Conservation (phyloP, 805 yeast genomes). For the Hanseniaspora singularis region DNA sequence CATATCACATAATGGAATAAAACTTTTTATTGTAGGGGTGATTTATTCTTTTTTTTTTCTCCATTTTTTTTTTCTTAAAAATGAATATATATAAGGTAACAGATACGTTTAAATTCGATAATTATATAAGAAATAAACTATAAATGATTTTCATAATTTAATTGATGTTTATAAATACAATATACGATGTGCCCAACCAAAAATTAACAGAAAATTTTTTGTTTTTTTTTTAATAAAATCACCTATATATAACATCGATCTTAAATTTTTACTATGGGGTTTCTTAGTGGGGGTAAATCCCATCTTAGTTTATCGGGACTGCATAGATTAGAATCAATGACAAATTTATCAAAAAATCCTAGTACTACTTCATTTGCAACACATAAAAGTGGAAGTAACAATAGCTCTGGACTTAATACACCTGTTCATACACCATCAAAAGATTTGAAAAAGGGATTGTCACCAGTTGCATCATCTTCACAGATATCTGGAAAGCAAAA, state of each 20-base stretch:
- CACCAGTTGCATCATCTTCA: slow-evolving; percentile 19
- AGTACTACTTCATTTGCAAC: background rate
- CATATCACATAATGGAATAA: too few relatives aligned
- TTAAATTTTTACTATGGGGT: background rate
- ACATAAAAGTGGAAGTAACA: background rate
- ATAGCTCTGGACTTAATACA: background rate
- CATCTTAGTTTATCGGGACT: background rate
- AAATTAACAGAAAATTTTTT: too few relatives aligned
- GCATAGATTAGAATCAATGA: background rate
- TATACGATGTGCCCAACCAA: too few relatives aligned
- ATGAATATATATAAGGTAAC: too few relatives aligned
- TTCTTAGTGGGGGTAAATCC: background rate
- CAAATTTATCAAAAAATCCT: background rate
- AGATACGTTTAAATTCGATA: too few relatives aligned
- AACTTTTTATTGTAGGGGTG: too few relatives aligned
- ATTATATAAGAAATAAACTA: too few relatives aligned
- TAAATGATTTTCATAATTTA: too few relatives aligned
- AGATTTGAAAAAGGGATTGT: background rate
- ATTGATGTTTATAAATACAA: too few relatives aligned
- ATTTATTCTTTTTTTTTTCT: too few relatives aligned
- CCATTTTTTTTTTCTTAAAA: too few relatives aligned
- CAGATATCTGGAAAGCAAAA: slow-evolving; percentile 21
- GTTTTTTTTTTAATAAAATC: background rate
- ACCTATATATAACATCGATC: too few relatives aligned
- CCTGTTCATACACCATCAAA: background rate